These are phyloP conservation scores for Paraleonurus japonicus DNA, from an alignment of 257 asterid species.

Conservation along the genomic window DNA sequence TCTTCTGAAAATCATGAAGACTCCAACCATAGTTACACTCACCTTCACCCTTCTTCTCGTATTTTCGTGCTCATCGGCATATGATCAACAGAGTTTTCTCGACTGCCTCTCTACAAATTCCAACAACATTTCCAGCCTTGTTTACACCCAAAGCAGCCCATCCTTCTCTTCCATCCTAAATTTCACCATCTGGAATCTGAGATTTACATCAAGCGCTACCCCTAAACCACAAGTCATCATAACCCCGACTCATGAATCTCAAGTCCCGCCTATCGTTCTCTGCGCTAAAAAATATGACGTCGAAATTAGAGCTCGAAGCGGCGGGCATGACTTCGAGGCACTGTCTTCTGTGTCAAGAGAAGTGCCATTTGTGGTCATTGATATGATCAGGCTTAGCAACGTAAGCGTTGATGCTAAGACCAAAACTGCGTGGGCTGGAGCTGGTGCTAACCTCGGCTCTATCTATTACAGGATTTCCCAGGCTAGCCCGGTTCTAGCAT, in stretches of 20 bases:
- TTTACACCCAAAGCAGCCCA: neutral
- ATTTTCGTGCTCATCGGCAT: neutral
- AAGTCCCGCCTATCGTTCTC: conserved; percentile 24
- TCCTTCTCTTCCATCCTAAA: neutral
- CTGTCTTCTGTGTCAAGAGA: conserved; percentile 25
- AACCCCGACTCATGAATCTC: conserved; percentile 31
- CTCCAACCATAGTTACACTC: neutral
- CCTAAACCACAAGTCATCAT: conserved; percentile 23
- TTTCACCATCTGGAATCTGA: neutral
- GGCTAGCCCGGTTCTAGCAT: conserved; percentile 26
- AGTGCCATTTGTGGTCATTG: conserved; percentile 28
- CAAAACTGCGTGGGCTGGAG: conserved; percentile 34
- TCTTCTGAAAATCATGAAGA: conserved; percentile 11
- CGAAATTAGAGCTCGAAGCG: conserved; percentile 38
- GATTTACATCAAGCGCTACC: neutral
- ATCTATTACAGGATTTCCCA: conserved; percentile 31
- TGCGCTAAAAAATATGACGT: conserved; percentile 26
- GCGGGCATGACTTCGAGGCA: conserved; percentile 44
- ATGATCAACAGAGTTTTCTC: neutral
- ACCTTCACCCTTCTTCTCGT: neutral
- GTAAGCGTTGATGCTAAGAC: conserved; percentile 11
- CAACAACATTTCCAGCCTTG: conserved; percentile 1
- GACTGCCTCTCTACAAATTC: neutral
- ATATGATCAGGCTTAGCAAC: conserved; percentile 32
- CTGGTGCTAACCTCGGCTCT: conserved; percentile 32